Evolutionary conservation across 352 stramenopile genomes (phyloP).

Genomic region (Phytopythium sindhum): DNA sequence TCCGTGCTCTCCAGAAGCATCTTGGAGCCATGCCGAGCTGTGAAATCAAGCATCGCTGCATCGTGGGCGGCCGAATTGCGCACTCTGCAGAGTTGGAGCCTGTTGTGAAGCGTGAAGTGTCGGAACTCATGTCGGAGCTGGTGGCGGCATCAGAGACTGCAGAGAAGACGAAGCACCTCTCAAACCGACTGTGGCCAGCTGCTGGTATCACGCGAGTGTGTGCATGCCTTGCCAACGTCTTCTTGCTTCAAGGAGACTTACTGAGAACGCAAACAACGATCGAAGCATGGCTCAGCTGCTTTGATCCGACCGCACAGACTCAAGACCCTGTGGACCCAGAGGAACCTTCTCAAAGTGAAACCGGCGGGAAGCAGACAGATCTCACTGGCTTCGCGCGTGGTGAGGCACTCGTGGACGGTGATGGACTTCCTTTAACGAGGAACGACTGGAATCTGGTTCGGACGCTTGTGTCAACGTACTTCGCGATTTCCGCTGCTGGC

Average conservation of each 20-base stretch:
- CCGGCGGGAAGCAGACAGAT: constrained; percentile 14
- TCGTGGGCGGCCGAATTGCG: constrained; percentile 63
- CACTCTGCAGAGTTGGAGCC: constrained; percentile 60
- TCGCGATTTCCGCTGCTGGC: constrained; percentile 59
- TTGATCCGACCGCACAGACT: constrained; percentile 62
- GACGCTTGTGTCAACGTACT: constrained; percentile 76
- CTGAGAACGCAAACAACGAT: constrained; percentile 48
- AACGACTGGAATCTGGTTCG: constrained; percentile 83
- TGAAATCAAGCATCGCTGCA: constrained; percentile 68
- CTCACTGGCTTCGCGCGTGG: constrained; percentile 50
- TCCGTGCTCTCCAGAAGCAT: constrained; percentile 66
- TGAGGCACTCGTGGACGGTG: constrained; percentile 71
- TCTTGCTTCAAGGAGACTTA: constrained; percentile 71
- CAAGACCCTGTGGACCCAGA: constrained; percentile 37
- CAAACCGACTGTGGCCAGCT: constrained; percentile 68
- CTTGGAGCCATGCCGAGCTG: constrained; percentile 70
- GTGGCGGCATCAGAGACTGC: constrained; percentile 56
- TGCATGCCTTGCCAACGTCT: constrained; percentile 70
- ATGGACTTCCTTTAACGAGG: constrained; percentile 72
- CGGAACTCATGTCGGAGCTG: constrained; percentile 61
- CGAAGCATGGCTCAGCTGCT: constrained; percentile 64
- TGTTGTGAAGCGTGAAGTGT: constrained; percentile 59
- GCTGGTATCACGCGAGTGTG: constrained; percentile 79
- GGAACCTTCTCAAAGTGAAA: constrained; percentile 24
- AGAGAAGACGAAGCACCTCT: constrained; percentile 56